These are phyloP conservation scores for Phytophthora syringae DNA, from an alignment of 352 stramenopile genomes.

Conservation along the genomic window DNA sequence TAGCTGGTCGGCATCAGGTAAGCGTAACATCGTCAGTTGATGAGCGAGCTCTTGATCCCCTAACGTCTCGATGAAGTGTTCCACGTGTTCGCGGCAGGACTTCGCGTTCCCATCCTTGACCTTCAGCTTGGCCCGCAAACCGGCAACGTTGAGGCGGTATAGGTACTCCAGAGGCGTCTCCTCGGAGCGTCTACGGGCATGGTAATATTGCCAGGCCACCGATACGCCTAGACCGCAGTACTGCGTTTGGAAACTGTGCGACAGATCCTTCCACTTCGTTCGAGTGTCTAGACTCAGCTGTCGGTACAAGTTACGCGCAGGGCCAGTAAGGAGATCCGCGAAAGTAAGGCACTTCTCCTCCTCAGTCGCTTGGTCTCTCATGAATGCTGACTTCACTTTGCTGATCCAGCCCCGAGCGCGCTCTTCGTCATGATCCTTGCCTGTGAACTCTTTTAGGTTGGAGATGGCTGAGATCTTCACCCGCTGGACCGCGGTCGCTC, in stretches of 20 bases:
- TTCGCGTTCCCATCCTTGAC: slow-evolving; percentile 1
- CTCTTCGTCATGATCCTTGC: neutral
- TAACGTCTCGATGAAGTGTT: slow-evolving; percentile 24
- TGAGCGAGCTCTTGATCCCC: slow-evolving; percentile 10
- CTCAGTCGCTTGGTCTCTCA: neutral
- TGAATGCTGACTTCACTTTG: neutral
- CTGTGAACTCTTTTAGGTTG: neutral
- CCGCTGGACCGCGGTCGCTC: too few species aligned
- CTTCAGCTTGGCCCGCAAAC: slow-evolving; percentile 3
- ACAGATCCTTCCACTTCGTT: neutral
- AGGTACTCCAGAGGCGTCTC: slow-evolving; percentile 16
- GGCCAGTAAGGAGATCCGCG: neutral
- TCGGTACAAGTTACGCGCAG: neutral
- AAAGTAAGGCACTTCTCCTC: neutral
- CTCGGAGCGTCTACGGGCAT: slow-evolving; percentile 2
- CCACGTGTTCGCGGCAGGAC: slow-evolving; percentile 9
- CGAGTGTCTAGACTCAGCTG: neutral
- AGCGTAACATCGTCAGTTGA: neutral
- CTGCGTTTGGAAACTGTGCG: neutral
- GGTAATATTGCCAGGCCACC: slow-evolving; percentile 9
- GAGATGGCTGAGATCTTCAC: neutral
- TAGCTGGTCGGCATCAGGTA: neutral
- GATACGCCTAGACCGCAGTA: slow-evolving; percentile 10
- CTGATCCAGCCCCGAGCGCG: neutral
- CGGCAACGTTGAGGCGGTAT: slow-evolving; percentile 8